Conservation (phyloP, 495 filamentous ascomycete genomes). For the Neurospora sublineolata region DNA sequence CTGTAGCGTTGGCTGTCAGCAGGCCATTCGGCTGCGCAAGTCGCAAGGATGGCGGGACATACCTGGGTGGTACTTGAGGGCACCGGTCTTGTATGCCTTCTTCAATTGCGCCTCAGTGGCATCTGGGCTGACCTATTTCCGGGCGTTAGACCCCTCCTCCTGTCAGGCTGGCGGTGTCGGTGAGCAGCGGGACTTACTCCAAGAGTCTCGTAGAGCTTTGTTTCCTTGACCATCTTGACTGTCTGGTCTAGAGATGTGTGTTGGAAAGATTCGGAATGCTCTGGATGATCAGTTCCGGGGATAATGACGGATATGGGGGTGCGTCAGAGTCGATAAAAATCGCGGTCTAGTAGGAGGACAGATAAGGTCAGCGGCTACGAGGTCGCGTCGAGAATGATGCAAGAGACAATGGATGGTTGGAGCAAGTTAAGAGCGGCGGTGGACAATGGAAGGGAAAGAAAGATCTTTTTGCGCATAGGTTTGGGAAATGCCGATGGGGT, state of each 20-base stretch:
- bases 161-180: too few relatives aligned
- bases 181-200: conserved; percentile 50
- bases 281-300: not conserved
- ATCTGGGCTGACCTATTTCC: conserved; percentile 54
- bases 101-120: conserved; percentile 71
- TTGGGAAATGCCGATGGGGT: not conserved
- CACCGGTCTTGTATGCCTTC: conserved; percentile 83
- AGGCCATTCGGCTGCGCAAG: not conserved
- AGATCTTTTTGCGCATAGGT: not conserved
- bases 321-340: not conserved
- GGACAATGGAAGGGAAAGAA: not conserved
- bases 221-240: conserved; percentile 77
- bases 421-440: not conserved
- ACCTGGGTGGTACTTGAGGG: conserved; percentile 88
- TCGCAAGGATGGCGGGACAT: conserved; percentile 19
- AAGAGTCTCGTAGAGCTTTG: conserved; percentile 73
- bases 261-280: not conserved
- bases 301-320: not conserved
- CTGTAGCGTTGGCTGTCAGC: conserved; percentile 33
- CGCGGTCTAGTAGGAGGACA: not conserved
- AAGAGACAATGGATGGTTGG: not conserved
- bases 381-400: not conserved
- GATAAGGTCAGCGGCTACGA: not conserved
- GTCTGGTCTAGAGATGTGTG: not conserved
- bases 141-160: conserved; percentile 8